Evolutionary conservation across 1,284 basidiomycete genomes (phyloP).

Genomic region (Ustilago xerochloae): DNA sequence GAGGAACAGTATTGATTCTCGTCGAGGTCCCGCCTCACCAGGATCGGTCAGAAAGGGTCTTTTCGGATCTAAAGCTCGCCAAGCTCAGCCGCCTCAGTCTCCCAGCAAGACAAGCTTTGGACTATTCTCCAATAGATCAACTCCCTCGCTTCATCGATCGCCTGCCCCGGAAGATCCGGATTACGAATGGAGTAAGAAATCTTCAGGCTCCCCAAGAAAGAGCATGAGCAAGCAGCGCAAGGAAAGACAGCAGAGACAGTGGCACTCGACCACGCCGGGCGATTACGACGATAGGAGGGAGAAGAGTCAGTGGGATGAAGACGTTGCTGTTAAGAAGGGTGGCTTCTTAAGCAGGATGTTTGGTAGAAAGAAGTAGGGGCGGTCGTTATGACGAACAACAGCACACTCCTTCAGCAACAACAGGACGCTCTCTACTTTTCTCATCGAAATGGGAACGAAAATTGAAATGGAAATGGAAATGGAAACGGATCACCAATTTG

Average conservation of each 20-base stretch:
- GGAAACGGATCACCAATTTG: not conserved
- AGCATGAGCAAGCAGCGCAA: not conserved
- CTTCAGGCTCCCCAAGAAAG: not conserved
- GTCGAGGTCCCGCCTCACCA: not conserved
- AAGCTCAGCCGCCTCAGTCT: not conserved
- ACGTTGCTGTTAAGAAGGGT: slow-evolving; percentile 11
- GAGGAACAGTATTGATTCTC: slow-evolving; percentile 20
- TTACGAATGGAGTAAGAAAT: slow-evolving; percentile 33
- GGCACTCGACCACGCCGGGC: slow-evolving; percentile 29
- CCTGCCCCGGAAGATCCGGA: slow-evolving; percentile 43
- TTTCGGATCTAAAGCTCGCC: not conserved
- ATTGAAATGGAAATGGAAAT: not conserved
- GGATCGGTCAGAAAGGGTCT: slow-evolving; percentile 2
- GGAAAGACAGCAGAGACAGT: slow-evolving; percentile 19
- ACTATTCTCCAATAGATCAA: slow-evolving; percentile 32
- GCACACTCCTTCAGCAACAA: no score
- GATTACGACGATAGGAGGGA: slow-evolving; percentile 8
- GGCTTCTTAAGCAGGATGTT: slow-evolving; percentile 41
- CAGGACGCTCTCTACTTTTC: no score
- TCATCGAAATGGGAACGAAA: not conserved
- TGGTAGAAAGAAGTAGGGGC: slow-evolving; percentile 33
- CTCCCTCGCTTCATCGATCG: slow-evolving; percentile 25
- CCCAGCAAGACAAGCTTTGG: slow-evolving; percentile 13
- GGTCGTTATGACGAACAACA: no score
- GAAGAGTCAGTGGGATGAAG: slow-evolving; percentile 14